These are phyloP conservation scores for Poronia punctata DNA, from an alignment of 495 filamentous ascomycete genomes.

Conservation along the genomic window DNA sequence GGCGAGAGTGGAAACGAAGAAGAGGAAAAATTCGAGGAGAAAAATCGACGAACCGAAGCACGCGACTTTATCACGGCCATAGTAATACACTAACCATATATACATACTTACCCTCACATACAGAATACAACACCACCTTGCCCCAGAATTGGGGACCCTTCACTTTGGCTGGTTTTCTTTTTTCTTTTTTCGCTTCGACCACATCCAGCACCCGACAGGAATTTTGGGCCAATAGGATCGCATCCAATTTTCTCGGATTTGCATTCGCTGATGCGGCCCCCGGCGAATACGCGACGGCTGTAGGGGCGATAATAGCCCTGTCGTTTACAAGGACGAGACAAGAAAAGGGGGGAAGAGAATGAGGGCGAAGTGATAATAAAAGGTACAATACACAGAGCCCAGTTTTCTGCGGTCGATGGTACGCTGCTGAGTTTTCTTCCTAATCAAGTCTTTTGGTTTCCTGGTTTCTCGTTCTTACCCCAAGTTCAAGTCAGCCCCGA, in stretches of 20 bases:
- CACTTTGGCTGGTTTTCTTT: not conserved
- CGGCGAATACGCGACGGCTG: conserved; percentile 10
- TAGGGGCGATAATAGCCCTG: not conserved
- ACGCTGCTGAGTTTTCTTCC: conserved; percentile 5
- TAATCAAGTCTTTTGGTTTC: conserved; percentile 7
- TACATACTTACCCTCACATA: not conserved
- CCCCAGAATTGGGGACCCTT: too few species aligned
- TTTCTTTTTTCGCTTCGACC: not conserved
- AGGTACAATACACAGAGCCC: conserved; percentile 1
- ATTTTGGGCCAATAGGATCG: conserved; percentile 9
- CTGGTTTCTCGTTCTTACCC: too few species aligned
- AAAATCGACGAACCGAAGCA: conserved; percentile 25
- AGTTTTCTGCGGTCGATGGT: conserved; percentile 6
- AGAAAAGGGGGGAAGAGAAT: too few species aligned
- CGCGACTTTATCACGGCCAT: conserved; percentile 19
- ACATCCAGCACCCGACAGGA: conserved; percentile 6
- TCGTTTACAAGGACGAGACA: not conserved
- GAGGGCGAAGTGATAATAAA: too few species aligned
- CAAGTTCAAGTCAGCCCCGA: conserved; percentile 11
- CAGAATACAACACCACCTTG: too few species aligned
- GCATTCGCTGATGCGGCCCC: conserved; percentile 7
- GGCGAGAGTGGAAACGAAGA: too few species aligned
- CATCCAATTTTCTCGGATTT: conserved; percentile 3
- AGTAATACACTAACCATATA: not conserved
- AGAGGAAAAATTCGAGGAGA: too few species aligned